A percentile compares a stretch with the other conserved stretches of the same genome.
Conservation (phyloP, 768 basidiomycete species). For the Lactarius evosmus region DNA sequence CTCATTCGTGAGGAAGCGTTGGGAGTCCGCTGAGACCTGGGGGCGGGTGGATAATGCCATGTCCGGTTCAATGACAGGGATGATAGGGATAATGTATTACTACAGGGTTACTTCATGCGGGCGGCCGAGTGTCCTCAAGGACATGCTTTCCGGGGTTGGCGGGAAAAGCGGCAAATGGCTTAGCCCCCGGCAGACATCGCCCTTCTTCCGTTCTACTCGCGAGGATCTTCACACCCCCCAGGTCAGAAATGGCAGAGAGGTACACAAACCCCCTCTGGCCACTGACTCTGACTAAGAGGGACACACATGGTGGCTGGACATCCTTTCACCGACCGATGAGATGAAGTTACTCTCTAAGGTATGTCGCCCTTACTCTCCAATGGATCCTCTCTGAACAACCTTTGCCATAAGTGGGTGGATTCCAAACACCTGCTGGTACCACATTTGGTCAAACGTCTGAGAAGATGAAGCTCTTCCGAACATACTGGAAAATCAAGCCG, state of each 20-base stretch:
- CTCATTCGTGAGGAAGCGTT: no score
- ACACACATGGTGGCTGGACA: conserved; percentile 97
- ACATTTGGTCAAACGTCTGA: neutral
- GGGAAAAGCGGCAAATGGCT: conserved; percentile 12
- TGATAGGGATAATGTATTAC: no score
- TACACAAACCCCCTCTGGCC: no score
- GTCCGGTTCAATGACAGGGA: no score
- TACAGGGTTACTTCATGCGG: no score
- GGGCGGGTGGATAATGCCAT: no score
- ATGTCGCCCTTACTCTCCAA: conserved; percentile 21
- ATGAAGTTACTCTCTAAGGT: conserved; percentile 97
- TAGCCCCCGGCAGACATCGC: conserved; percentile 7
- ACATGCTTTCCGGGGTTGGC: conserved; percentile 63
- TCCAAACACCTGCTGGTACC: conserved; percentile 71
- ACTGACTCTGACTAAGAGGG: conserved; percentile 47
- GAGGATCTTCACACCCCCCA: conserved; percentile 13
- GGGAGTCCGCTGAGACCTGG: no score
- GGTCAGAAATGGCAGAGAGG: no score
- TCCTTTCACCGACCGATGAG: conserved; percentile 92
- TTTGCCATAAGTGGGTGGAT: conserved; percentile 99
- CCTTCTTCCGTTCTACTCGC: neutral
- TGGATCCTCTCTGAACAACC: conserved; percentile 93
- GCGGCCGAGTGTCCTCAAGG: no score
- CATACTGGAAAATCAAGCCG: conserved; percentile 97
- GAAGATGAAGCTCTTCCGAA: conserved; percentile 98